Conservation (phyloP, 2,329 filamentous ascomycete species). For the Apiospora saccharicola region DNA sequence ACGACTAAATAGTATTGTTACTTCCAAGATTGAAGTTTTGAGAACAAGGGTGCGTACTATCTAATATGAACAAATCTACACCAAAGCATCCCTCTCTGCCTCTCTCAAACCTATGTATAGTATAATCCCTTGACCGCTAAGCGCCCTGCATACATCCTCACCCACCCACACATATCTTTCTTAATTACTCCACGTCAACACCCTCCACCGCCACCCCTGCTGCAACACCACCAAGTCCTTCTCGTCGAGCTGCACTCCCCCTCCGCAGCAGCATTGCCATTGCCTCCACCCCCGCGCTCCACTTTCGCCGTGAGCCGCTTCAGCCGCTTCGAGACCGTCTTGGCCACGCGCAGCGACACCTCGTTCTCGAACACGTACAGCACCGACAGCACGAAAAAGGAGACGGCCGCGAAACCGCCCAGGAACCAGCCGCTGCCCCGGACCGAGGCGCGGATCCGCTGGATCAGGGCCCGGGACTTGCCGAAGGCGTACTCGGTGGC, state of each 20-base stretch:
- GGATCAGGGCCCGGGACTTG: constrained; percentile 57
- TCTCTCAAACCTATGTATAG: neutral
- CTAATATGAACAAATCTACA: neutral
- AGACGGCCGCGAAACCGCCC: constrained; percentile 53
- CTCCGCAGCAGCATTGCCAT: neutral
- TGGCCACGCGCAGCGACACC: constrained; percentile 61
- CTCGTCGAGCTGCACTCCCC: constrained; percentile 45
- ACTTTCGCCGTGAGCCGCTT: constrained; percentile 56
- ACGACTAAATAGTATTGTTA: too few relatives aligned
- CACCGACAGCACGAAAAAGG: constrained; percentile 63
- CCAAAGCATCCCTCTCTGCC: neutral
- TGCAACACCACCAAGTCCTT: constrained; percentile 55
- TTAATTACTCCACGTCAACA: constrained; percentile 54
- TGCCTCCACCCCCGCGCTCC: constrained; percentile 47
- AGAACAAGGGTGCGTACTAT: too few relatives aligned
- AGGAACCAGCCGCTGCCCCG: constrained; percentile 46
- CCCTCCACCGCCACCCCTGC: constrained; percentile 64
- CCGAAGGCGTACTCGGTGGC: constrained; percentile 66
- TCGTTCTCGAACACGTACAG: constrained; percentile 67
- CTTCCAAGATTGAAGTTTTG: too few relatives aligned
- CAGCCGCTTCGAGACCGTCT: constrained; percentile 58
- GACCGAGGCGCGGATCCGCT: constrained; percentile 56
- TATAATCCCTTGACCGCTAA: neutral
- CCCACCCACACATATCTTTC: neutral
- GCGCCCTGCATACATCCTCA: neutral